phyloP scores from a whole-genome alignment of 345 rosid species.

The Salix exigua region DNA sequence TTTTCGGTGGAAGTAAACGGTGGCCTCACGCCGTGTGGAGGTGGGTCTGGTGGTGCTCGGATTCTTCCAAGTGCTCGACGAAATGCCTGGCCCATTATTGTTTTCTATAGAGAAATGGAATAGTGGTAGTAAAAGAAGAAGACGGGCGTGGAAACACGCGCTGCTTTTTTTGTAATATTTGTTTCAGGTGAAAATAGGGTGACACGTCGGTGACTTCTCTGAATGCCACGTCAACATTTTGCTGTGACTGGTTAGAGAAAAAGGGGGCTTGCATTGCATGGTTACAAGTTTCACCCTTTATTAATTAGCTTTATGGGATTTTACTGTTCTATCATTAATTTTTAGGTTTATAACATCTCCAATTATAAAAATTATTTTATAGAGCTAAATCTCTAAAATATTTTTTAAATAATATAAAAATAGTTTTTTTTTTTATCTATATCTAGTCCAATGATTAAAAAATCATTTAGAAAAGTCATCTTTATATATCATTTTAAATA shows the following conservation, averaged over 20 bases:
- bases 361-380: no score
- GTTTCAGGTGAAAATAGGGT: background rate
- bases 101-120: background rate
- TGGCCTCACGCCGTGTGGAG: conserved; percentile 37
- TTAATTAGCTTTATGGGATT: no score
- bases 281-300: background rate
- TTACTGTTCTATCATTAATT: no score
- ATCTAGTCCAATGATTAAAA: no score
- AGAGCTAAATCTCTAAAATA: no score
- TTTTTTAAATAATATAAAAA: no score
- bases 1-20: conserved; percentile 28
- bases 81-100: conserved; percentile 90
- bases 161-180: background rate
- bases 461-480: no score
- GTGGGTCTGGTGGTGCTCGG: conserved; percentile 33
- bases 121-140: background rate
- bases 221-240: background rate
- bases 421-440: no score
- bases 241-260: background rate
- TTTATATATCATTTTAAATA: no score
- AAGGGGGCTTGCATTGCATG: background rate
- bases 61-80: conserved; percentile 92
- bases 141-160: background rate
- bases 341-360: no score
- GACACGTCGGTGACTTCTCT: background rate